These are phyloP conservation scores for Pelargonium citronellum DNA, from an alignment of 441 rosid species.

Conservation along the genomic window DNA sequence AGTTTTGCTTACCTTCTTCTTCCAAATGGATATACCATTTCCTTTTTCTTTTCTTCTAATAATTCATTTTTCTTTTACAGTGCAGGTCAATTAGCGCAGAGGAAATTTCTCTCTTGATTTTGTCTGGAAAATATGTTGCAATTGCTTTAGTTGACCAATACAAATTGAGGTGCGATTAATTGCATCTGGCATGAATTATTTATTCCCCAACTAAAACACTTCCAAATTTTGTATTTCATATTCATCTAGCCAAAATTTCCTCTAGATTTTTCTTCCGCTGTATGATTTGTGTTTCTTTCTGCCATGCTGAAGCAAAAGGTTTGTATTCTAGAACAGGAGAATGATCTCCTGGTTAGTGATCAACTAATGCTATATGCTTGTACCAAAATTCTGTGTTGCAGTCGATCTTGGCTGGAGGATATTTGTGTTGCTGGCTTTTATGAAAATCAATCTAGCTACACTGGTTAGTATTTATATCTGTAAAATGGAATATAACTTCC, in stretches of 20 bases:
- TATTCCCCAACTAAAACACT: not conserved
- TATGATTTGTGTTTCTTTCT: not conserved
- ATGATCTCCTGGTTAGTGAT: conserved; percentile 14
- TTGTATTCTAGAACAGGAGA: conserved; percentile 3
- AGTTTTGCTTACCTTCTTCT: not conserved
- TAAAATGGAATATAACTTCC: conserved; percentile 8
- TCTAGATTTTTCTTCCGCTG: not conserved
- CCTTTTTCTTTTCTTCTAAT: conserved; percentile 16
- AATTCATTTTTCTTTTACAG: conserved; percentile 51
- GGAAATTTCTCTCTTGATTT: conserved; percentile 61
- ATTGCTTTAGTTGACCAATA: conserved; percentile 88
- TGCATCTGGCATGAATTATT: conserved; percentile 15
- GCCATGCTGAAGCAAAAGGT: not conserved
- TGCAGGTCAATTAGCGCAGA: conserved; percentile 67
- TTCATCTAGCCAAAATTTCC: not conserved
- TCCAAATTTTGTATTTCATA: not conserved
- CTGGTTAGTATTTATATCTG: conserved; percentile 44
- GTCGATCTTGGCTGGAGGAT: conserved; percentile 63
- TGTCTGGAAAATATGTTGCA: conserved; percentile 70
- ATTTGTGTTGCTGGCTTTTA: conserved; percentile 45
- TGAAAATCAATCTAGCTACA: conserved; percentile 40
- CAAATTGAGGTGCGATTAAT: conserved; percentile 56
- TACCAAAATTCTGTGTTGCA: conserved; percentile 25
- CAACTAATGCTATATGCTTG: conserved; percentile 13
- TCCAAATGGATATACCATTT: conserved; percentile 6